phyloP scores from a whole-genome alignment of 176 grass and related monocot genomes.

The Cenchrus americanus region DNA sequence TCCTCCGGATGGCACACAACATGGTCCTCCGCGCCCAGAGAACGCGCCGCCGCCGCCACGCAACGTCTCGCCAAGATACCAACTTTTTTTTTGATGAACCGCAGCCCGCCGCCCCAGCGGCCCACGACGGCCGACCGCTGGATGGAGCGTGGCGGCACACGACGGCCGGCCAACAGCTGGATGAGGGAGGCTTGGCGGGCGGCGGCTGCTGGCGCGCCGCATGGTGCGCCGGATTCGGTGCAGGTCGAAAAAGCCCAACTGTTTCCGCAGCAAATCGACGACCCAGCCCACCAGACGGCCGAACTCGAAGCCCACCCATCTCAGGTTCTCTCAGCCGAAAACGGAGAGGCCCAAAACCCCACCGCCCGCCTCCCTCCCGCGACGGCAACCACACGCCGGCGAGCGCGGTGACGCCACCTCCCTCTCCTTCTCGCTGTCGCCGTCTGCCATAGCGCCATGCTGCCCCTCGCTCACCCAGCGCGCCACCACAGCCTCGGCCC shows the following conservation, averaged over 20 bases:
- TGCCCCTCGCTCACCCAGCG: constrained; percentile 19
- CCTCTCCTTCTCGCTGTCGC: neutral
- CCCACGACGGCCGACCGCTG: too few relatives aligned
- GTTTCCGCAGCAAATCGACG: too few relatives aligned
- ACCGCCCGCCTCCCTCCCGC: neutral
- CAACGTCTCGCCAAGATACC: neutral
- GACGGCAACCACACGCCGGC: constrained; percentile 27
- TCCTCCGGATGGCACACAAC: neutral
- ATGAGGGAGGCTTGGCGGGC: too few relatives aligned
- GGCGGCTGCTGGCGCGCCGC: too few relatives aligned
- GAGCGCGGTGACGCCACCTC: neutral
- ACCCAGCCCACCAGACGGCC: too few relatives aligned
- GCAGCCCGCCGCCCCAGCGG: too few relatives aligned
- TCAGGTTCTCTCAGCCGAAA: neutral
- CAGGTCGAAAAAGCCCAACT: too few relatives aligned
- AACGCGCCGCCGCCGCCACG: too few relatives aligned
- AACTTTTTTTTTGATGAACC: neutral
- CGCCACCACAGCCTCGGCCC: neutral
- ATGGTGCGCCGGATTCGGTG: too few relatives aligned
- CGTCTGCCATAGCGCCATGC: constrained; percentile 23
- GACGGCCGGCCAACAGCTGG: too few relatives aligned
- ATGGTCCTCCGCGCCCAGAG: neutral
- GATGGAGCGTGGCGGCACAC: too few relatives aligned
- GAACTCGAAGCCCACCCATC: neutral
- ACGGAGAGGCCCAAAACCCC: neutral